A percentile compares a stretch with the other conserved stretches of the same genome.
These are phyloP conservation scores for Graphiopsis chlorocephala DNA, from an alignment of 2,329 filamentous ascomycete genomes.

Conservation along the genomic window DNA sequence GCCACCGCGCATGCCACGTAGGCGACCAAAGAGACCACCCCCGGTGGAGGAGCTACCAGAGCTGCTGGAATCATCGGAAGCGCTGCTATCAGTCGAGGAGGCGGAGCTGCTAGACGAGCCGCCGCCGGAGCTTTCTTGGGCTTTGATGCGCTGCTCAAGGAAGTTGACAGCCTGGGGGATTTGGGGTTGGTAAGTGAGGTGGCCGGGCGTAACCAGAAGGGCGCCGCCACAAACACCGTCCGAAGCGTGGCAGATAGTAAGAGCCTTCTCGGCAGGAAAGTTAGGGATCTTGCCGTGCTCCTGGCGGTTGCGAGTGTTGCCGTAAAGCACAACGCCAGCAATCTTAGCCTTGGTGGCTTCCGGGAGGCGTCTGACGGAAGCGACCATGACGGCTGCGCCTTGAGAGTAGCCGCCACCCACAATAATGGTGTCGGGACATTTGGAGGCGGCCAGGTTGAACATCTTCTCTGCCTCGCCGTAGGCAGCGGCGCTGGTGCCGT, in stretches of 20 bases:
- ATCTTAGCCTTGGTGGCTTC: conserved; percentile 31
- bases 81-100: background rate
- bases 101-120: background rate
- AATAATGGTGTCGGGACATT: conserved; percentile 30
- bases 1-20: background rate
- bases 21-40: background rate
- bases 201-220: conserved; percentile 33
- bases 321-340: conserved; percentile 40
- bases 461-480: conserved; percentile 24
- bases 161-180: conserved; percentile 30
- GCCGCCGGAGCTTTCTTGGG: conserved; percentile 2
- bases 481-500: conserved; percentile 23
- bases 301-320: conserved; percentile 41
- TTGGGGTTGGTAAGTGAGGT: conserved; percentile 34
- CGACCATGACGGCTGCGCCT: conserved; percentile 40
- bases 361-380: conserved; percentile 32
- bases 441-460: conserved; percentile 25
- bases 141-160: conserved; percentile 20
- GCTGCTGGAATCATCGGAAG: background rate
- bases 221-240: conserved; percentile 38
- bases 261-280: conserved; percentile 34
- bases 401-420: conserved; percentile 36
- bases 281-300: conserved; percentile 35
- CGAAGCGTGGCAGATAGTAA: conserved; percentile 35
- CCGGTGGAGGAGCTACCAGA: background rate